Base-by-base conservation (phyloP, 495 filamentous ascomycete genomes). In the Xylaria venustula region DNA sequence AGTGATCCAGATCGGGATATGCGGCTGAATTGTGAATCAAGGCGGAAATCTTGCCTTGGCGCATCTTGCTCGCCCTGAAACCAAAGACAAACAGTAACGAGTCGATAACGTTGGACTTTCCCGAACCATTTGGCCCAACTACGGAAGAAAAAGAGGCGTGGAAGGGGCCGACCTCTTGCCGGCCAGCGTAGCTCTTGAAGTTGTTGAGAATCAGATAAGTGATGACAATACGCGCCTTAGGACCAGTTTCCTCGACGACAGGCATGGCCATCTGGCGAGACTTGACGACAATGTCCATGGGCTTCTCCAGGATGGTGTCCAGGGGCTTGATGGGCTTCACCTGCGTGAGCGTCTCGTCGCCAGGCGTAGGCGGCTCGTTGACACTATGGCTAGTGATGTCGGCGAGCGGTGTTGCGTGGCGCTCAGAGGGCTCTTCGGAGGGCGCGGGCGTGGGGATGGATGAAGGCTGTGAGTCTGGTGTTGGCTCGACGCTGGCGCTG, bases 101-200 rank as follows among this genome's bases (percentile, higher is more conserved):
- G 74, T 98, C 94, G 72, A 98, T 98, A 48, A 98, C 94, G 69
- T 98, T 98, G 5, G 94, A 98, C 73, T 98, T 98, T 45, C 94
- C 94, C 19, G 95, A 98, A 58, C 94, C 94, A 72, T 98, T 98
- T 7, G 94, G 94, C 3, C 94, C 94, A 41, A 98, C 94, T 14
- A 98, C 94, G 0, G 94, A 98, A n/a, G 95, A 97, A 73, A 98
- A 98, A 0, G 94, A 98, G 15, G 90, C 80, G 75, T 98, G 94
- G 71, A 98, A 98, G 0, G 94, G 94, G 5, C 94, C 94, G 60
- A 98, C 94, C 75, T 96, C 87, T 72, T 98, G 94, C 64, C 88
- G 81, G 14, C 94, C 94, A 45, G 94, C 94, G 73, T 98, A 98
- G 72, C 92, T 97, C 81, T 98, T 98, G 83, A 98, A 98, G 73